Evolutionary conservation across 306 rosid genomes (phyloP), one percentile per base, ranked within the genome.

Genomic region (Trifolium subterraneum): DNA sequence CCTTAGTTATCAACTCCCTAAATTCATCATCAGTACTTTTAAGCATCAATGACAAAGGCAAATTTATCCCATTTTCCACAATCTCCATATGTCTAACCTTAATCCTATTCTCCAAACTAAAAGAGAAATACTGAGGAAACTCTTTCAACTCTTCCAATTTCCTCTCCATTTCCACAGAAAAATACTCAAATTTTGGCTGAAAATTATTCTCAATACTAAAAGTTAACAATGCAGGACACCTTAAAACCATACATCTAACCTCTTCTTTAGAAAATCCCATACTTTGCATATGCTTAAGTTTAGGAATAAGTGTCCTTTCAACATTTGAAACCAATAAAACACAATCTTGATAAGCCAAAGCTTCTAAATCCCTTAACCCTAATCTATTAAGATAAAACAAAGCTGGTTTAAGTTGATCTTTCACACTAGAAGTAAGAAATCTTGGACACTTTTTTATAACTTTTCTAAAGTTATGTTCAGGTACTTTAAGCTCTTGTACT

Each of bases 61-160:
- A 16, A 54, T 68, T 64, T n/a, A 84, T 36, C 10, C 90, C 95
- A 82, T 84, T 82, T 65, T 76, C 45, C 74, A 82, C 78, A 50
- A 75, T 74, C 77, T 94, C 89, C 81, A 61, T 64, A 39, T 94
- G 88, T 79, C 98, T 91, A 14, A 96, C 92, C 78, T 83, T 93
- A 35, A 93, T 91, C 91, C 97, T 91, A 63, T 93, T 93, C 69
- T 91, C 98, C 82, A 93, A 77, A 71, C 98, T 93, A 56, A 93
- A 93, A 2, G 96, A 84, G 51, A 93, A 91, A 52, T 87, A 93
- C 80, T 93, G 98, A 73, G 98, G 98, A 62, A 93, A 93, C 19
- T 79, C 91, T 75, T 75, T 89, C 61, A 93, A 68, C 20, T 91
- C 97, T 82, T 80, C 89, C 81, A 91, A 64, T 18, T 75, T 82